Evolutionary conservation across 2,329 filamentous ascomycete genomes (phyloP), one percentile per base, ranked within the genome.

Genomic region (Ophiocordyceps camponoti-rufipedis): DNA sequence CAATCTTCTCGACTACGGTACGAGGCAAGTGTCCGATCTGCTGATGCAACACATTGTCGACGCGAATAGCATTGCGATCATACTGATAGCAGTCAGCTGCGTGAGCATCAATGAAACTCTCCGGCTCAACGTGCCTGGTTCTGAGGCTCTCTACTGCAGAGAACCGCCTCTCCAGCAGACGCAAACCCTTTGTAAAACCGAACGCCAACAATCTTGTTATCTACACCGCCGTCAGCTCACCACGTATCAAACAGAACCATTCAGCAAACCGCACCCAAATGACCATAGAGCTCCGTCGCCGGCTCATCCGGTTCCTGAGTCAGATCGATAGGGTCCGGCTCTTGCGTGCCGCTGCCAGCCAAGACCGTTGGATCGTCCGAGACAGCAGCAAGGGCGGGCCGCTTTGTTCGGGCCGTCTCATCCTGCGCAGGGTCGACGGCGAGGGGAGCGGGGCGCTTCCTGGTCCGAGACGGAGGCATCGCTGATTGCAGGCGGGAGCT

Each of bases 1-100:
- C 78, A 45, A 94, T 63, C 59, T 83, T 89, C n/a, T 68, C 64
- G 1, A 79, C 85, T 19, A 85, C 56, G 1, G 62, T 67, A 12
- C 75, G 69, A 7, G 83, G 81, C 39, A 94, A 67, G 60, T 94
- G 85, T 1, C 86, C 86, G 53, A 94, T 84, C 54, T 93, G 85
- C 8, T 61, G 58, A 14, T 76, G 73, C 55, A 82, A 72, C 13
- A 88, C 83, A 58, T 91, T 93, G 53, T 83, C 71, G 1, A 93
- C 75, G 5, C 77, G 74, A 47, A 93, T 85, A 0, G 85, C 85
- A 61, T 91, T 91, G 6, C 52, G 50, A 56, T 91, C 84, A 55
- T 82, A 84, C 52, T 66, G 45, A n/a, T 18, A 13, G 29, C 5
- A 8, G 41, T 45, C 41, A 47, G 42, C 42, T 38, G 43, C 41